Percentiles rank a stretch among this genome's conserved stretches.
These are phyloP conservation scores for Dipteronia sinensis DNA, from an alignment of 345 rosid genomes.

Conservation along the genomic window DNA sequence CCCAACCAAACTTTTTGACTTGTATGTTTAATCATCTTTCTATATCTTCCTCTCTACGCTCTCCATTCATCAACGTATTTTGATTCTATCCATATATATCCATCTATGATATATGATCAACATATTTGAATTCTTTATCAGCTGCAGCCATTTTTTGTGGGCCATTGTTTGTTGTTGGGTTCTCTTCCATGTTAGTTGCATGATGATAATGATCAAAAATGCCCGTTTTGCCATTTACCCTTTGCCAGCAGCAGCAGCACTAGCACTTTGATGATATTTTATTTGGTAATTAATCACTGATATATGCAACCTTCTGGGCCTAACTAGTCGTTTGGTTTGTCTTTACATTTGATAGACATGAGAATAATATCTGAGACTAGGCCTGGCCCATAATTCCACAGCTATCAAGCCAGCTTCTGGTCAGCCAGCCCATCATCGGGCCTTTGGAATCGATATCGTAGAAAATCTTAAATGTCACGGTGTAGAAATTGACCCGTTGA, in stretches of 20 bases:
- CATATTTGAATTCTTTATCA: neutral
- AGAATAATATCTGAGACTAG: neutral
- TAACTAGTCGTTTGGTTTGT: neutral
- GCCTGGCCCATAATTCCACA: neutral
- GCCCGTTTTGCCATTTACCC: neutral
- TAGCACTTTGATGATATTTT: neutral
- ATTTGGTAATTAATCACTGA: neutral
- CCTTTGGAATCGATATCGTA: no score
- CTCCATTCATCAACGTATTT: neutral
- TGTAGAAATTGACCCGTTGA: no score
- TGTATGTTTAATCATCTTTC: neutral
- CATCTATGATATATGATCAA: neutral
- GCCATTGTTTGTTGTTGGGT: neutral
- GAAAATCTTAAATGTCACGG: no score
- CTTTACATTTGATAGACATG: neutral
- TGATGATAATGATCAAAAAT: no score
- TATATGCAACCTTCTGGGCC: no score
- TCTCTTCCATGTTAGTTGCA: neutral
- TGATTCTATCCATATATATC: neutral
- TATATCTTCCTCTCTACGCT: conserved; percentile 10
- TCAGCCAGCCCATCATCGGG: neutral
- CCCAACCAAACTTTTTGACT: conserved; percentile 14
- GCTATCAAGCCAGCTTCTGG: neutral
- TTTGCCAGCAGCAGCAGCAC: neutral
- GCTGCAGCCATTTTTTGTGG: neutral